These are phyloP conservation scores for Tolypocladium album DNA, from an alignment of 2,329 filamentous ascomycete species.

Conservation along the genomic window DNA sequence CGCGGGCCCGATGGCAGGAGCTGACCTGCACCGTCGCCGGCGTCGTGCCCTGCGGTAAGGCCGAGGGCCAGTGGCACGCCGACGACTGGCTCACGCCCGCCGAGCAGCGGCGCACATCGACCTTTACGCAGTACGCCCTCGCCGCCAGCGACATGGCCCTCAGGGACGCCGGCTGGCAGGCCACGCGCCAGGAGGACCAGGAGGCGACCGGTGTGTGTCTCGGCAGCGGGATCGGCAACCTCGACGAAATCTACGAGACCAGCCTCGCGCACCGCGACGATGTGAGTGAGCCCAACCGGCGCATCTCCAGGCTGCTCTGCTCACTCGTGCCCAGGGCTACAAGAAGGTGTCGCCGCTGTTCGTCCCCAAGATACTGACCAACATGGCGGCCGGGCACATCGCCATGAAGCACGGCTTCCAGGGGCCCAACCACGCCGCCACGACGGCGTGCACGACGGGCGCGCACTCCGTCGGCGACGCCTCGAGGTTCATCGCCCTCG, in stretches of 20 bases:
- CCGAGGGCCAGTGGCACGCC: constrained; percentile 36
- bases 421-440: constrained; percentile 85
- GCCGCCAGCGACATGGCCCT: constrained; percentile 81
- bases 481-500: constrained; percentile 80
- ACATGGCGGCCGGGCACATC: constrained; percentile 87
- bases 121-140: constrained; percentile 84
- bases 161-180: constrained; percentile 68
- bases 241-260: constrained; percentile 82
- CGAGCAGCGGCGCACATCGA: constrained; percentile 71
- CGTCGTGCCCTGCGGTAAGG: constrained; percentile 50
- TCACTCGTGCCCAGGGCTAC: constrained; percentile 54
- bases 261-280: constrained; percentile 64
- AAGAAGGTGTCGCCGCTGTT: constrained; percentile 89
- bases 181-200: constrained; percentile 46
- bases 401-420: constrained; percentile 85
- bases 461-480: constrained; percentile 93
- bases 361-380: constrained; percentile 86
- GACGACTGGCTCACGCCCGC: constrained; percentile 41
- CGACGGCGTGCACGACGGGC: constrained; percentile 92
- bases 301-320: no score
- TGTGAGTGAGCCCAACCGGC: constrained; percentile 46
- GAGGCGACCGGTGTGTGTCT: constrained; percentile 83
- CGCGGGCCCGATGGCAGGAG: constrained; percentile 48
- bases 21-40: constrained; percentile 81
- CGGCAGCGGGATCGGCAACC: constrained; percentile 89